phyloP scores from a whole-genome alignment of 306 rosid species.

The Cucumis cinereus region DNA sequence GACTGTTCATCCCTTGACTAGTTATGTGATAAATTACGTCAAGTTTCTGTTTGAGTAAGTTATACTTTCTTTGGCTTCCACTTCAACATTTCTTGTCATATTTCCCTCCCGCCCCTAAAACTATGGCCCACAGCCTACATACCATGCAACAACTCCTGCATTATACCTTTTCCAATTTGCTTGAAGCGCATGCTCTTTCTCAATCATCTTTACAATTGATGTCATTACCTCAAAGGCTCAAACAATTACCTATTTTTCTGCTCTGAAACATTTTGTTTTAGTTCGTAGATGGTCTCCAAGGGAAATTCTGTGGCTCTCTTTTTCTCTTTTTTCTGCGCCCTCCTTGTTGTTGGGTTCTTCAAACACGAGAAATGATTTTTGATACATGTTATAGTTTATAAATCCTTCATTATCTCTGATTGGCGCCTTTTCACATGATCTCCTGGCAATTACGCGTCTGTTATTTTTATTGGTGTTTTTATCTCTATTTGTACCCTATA shows the following conservation, averaged over 20 bases:
- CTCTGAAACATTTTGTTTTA: not conserved
- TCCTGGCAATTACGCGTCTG: not conserved
- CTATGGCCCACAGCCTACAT: not conserved
- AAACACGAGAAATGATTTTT: not conserved
- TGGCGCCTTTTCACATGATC: not conserved
- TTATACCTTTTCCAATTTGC: not conserved
- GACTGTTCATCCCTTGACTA: conserved; percentile 94
- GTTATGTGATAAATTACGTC: conserved; percentile 90
- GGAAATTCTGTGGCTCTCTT: not conserved
- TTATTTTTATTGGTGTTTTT: not conserved
- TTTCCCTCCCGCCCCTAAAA: not conserved
- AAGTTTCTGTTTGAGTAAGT: conserved; percentile 86
- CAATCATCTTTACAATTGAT: not conserved
- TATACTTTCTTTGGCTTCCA: conserved; percentile 9
- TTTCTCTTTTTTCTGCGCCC: not conserved
- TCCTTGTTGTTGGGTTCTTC: not conserved
- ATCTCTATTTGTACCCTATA: not conserved
- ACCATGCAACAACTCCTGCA: not conserved
- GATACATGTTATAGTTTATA: not conserved
- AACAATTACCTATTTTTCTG: not conserved
- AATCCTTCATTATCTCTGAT: not conserved
- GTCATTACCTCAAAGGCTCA: not conserved
- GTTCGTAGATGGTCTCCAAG: not conserved
- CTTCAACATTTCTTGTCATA: not conserved
- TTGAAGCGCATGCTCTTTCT: not conserved